Evolutionary conservation across 352 stramenopile species (phyloP), one percentile per base, ranked within the genome.

Genomic region (Plasmopara halstedii): DNA sequence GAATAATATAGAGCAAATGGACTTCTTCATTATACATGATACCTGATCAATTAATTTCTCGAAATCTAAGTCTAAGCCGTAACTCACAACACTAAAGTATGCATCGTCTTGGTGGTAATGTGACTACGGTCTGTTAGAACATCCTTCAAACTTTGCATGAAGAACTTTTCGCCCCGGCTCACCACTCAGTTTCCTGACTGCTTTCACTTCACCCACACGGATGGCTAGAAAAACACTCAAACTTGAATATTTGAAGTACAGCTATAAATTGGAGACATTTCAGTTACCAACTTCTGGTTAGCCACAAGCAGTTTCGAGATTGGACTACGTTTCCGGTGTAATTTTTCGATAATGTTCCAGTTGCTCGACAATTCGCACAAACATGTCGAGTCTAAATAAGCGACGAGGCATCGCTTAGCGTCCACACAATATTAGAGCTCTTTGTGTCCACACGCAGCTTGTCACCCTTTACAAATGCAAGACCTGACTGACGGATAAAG

Each of bases 361-460:
- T n/a, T n/a, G n/a, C n/a, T n/a, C n/a, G n/a, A n/a, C n/a, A n/a
- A n/a, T n/a, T n/a, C n/a, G n/a, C n/a, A n/a, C n/a, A n/a, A n/a
- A n/a, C n/a, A n/a, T n/a, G n/a, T 34, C 25, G 46, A 34, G 40
- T 45, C 59, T 91, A 91, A 61, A 91, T 91, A 60, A 91, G 80
- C 22, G 80, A 91, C 4, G 80, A 88, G 37, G 85, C 67, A 53
- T 80, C 71, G 44, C 77, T 79, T 42, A 93, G 67, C 39, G 77
- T 73, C 73, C 77, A 89, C 6, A 91, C 82, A 44, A 94, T 87
- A 35, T 89, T 74, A 20, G 82, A 91, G 34, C 54, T 70, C 53
- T 91, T 94, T 22, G 73, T 88, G 47, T 94, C 79, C 21, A 90
- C 72, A 21, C 80, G 62, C 4, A 53, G 61, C 37, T 76, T 81